These are phyloP conservation scores for Aspergillus sp. DNA, from an alignment of 2,329 filamentous ascomycete species.

Conservation along the genomic window DNA sequence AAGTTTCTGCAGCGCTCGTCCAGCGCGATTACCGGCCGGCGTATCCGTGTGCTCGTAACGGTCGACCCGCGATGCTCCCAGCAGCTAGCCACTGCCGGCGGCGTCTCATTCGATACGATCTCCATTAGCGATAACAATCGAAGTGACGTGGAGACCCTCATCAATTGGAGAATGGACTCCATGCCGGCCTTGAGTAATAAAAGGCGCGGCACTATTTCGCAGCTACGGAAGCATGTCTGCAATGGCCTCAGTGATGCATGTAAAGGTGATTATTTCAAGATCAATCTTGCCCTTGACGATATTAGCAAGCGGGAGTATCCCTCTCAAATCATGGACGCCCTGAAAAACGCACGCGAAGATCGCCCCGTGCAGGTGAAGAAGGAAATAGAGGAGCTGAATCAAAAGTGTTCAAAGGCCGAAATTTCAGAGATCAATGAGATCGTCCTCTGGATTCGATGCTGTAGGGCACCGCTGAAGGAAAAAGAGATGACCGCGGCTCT, in stretches of 20 bases:
- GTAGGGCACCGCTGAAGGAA: background rate
- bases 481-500: background rate
- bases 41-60: background rate
- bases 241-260: background rate
- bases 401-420: background rate
- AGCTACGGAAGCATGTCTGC: background rate
- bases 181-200: background rate
- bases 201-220: background rate
- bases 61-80: background rate
- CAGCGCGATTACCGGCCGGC: background rate
- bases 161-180: background rate
- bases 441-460: background rate
- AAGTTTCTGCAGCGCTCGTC: background rate
- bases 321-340: background rate
- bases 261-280: background rate
- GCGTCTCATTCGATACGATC: background rate
- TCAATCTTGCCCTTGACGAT: background rate
- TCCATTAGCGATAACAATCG: background rate
- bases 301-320: background rate
- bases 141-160: background rate
- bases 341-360: background rate
- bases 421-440: background rate
- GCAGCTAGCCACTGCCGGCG: background rate
- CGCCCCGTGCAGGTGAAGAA: background rate
- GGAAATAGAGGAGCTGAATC: background rate